phyloP scores from a whole-genome alignment of 352 stramenopile species.

The Globisporangium heterothallicum region DNA sequence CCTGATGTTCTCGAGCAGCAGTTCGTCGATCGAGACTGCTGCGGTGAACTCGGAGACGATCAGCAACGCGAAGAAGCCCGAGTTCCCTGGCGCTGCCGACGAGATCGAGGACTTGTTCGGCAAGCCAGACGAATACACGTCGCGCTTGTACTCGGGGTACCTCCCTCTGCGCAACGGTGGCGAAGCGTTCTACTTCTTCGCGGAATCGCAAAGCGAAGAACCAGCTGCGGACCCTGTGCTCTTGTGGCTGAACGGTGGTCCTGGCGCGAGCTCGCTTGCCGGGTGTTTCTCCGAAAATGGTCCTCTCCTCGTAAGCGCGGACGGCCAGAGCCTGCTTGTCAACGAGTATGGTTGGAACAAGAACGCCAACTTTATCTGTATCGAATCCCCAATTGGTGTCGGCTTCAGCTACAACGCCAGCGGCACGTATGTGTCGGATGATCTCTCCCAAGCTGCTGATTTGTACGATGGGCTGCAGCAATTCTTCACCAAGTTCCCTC shows the following conservation, averaged over 20 bases:
- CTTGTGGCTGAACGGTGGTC: slow-evolving; percentile 62
- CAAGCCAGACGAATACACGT: slow-evolving; percentile 43
- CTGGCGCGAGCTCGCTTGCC: slow-evolving; percentile 56
- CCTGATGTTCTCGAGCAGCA: background rate
- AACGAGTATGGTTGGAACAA: slow-evolving; percentile 66
- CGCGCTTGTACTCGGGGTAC: slow-evolving; percentile 56
- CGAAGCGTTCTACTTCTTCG: slow-evolving; percentile 29
- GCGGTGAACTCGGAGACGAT: background rate
- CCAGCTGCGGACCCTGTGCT: slow-evolving; percentile 43
- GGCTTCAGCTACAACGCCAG: slow-evolving; percentile 55
- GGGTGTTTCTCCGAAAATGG: slow-evolving; percentile 56
- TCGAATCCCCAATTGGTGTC: slow-evolving; percentile 61
- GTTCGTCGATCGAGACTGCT: background rate
- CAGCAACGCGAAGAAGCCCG: background rate
- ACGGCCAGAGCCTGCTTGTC: slow-evolving; percentile 28
- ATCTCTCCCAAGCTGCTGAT: slow-evolving; percentile 52
- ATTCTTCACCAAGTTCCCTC: slow-evolving; percentile 48
- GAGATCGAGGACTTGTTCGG: slow-evolving; percentile 39
- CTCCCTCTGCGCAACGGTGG: slow-evolving; percentile 45
- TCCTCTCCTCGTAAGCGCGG: slow-evolving; percentile 41
- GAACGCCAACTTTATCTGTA: slow-evolving; percentile 65
- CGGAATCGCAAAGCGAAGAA: background rate
- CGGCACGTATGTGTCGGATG: slow-evolving; percentile 37
- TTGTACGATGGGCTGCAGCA: slow-evolving; percentile 73
- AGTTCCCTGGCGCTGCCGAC: slow-evolving; percentile 35